A percentile compares a stretch with the other conserved stretches of the same genome.
Evolutionary conservation across 2,329 filamentous ascomycete species (phyloP).

Genomic region (Colletotrichum neosansevieriae): DNA sequence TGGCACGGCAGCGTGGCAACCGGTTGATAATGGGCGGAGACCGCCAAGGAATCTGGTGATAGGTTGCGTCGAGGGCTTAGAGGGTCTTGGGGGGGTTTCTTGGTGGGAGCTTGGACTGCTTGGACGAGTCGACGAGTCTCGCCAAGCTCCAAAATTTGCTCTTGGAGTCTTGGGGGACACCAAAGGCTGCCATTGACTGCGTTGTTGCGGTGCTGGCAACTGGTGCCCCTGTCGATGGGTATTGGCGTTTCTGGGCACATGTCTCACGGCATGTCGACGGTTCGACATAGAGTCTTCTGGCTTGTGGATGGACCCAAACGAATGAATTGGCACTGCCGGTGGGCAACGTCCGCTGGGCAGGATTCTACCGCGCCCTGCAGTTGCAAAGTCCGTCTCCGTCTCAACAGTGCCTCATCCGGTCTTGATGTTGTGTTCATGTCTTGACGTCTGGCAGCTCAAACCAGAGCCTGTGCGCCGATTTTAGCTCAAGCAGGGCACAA

Average conservation of each 20-base stretch:
- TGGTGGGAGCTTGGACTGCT: conserved; percentile 28
- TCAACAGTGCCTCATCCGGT: neutral
- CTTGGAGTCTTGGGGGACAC: neutral
- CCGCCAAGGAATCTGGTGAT: conserved; percentile 36
- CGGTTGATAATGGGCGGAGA: conserved; percentile 38
- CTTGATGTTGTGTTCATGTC: conserved; percentile 7
- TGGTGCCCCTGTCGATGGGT: conserved; percentile 34
- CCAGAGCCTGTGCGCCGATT: conserved; percentile 16
- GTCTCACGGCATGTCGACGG: conserved; percentile 32
- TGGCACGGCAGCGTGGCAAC: conserved; percentile 40
- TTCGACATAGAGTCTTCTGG: neutral
- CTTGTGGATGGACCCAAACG: neutral
- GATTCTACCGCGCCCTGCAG: too few relatives aligned
- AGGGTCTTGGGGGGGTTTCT: conserved; percentile 17
- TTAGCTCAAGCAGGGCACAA: conserved; percentile 14
- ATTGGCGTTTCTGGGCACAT: conserved; percentile 33
- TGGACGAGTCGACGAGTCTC: conserved; percentile 22
- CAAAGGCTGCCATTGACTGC: too few relatives aligned
- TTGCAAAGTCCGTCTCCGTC: too few relatives aligned
- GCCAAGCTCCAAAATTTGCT: conserved; percentile 27
- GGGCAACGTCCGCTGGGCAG: too few relatives aligned
- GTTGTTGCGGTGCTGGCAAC: neutral
- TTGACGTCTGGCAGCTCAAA: conserved; percentile 11
- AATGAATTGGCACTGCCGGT: too few relatives aligned
- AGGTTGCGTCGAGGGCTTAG: conserved; percentile 1